Evolutionary conservation across 441 rosid species (phyloP).

Genomic region (Bocquillonia castaneifolia): DNA sequence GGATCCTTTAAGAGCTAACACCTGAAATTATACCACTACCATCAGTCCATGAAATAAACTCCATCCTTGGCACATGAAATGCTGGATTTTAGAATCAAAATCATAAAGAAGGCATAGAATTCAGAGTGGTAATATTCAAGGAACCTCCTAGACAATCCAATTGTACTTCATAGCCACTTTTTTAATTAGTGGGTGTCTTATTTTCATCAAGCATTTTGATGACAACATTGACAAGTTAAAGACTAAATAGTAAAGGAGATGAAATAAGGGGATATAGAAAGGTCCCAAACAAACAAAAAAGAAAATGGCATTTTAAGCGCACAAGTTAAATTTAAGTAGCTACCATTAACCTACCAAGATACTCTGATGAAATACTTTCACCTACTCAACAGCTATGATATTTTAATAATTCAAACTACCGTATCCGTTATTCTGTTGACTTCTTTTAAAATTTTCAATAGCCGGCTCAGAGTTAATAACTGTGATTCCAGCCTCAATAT

Average conservation of each 20-base stretch:
- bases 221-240: neutral
- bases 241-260: neutral
- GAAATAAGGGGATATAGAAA: neutral
- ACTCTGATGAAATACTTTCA: neutral
- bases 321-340: neutral
- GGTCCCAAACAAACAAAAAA: neutral
- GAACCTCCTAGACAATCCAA: neutral
- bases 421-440: neutral
- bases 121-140: neutral
- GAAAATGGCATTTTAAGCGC: neutral
- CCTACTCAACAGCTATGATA: neutral
- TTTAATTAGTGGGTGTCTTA: no score
- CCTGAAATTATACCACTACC: constrained; percentile 39
- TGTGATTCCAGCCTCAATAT: neutral
- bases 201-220: neutral
- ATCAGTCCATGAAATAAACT: constrained; percentile 7
- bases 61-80: neutral
- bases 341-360: no score
- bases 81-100: neutral
- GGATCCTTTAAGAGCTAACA: constrained; percentile 83
- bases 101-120: neutral
- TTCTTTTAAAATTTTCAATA: neutral
- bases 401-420: neutral
- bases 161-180: neutral
- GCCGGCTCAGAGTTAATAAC: no score